phyloP scores from a whole-genome alignment of 2,329 filamentous ascomycete genomes.

The Chaetomium olivaceum region DNA sequence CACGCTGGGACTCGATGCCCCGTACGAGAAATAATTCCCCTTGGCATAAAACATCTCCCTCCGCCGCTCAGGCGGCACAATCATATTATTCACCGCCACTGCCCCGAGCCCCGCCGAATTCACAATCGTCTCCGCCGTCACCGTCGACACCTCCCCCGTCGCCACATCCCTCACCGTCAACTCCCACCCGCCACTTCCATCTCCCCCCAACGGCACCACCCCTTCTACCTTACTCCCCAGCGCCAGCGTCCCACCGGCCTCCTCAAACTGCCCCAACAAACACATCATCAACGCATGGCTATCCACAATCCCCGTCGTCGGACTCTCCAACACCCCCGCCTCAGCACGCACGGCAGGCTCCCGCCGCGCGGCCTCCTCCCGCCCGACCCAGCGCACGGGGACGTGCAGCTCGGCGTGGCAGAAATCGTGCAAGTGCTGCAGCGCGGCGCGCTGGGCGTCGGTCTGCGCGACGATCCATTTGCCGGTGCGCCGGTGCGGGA shows the following conservation, averaged over 20 bases:
- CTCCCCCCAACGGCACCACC: slow-evolving; percentile 52
- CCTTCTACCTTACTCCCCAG: slow-evolving; percentile 65
- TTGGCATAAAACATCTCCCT: slow-evolving; percentile 78
- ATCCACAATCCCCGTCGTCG: slow-evolving; percentile 88
- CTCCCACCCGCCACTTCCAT: slow-evolving; percentile 66
- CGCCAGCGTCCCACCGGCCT: slow-evolving; percentile 72
- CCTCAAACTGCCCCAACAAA: slow-evolving; percentile 74
- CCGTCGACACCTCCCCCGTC: slow-evolving; percentile 52
- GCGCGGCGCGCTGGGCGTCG: slow-evolving; percentile 64
- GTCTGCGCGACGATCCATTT: slow-evolving; percentile 97
- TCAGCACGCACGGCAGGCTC: slow-evolving; percentile 77
- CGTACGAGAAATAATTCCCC: slow-evolving; percentile 91
- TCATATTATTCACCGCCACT: slow-evolving; percentile 76
- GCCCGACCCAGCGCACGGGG: slow-evolving; percentile 69
- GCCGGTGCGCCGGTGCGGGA: slow-evolving; percentile 73
- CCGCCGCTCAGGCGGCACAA: slow-evolving; percentile 61
- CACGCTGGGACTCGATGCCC: slow-evolving; percentile 61
- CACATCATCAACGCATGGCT: slow-evolving; percentile 81
- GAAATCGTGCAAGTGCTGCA: slow-evolving; percentile 52
- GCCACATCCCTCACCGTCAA: slow-evolving; percentile 55
- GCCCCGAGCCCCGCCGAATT: slow-evolving; percentile 85
- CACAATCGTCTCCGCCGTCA: slow-evolving; percentile 75
- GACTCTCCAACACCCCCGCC: slow-evolving; percentile 76
- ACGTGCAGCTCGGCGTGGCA: slow-evolving; percentile 52
- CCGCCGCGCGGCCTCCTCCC: slow-evolving; percentile 58